Evolutionary conservation across 1,284 basidiomycete genomes (phyloP).

Genomic region (Termitomyces sp.): DNA sequence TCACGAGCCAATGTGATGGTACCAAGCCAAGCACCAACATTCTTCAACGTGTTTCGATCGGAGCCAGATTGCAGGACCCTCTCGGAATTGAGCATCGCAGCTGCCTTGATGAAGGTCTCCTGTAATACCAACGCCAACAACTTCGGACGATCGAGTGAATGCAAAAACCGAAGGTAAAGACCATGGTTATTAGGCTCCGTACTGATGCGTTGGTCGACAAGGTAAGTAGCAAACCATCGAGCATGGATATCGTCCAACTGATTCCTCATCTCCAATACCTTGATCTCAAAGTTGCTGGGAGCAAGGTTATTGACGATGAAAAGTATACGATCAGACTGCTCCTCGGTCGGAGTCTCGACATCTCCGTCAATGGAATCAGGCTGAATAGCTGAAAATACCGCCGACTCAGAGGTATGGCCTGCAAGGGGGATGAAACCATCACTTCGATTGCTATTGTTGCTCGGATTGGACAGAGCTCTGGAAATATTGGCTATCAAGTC

Average conservation of each 20-base stretch:
- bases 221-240: slow-evolving; percentile 96
- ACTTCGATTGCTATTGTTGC: slow-evolving; percentile 37
- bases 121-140: slow-evolving; percentile 81
- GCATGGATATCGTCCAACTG: slow-evolving; percentile 80
- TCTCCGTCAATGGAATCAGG: slow-evolving; percentile 60
- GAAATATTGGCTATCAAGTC: slow-evolving; percentile 78
- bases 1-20: slow-evolving; percentile 90
- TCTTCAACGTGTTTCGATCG: slow-evolving; percentile 89
- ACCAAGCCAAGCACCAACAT: slow-evolving; percentile 94
- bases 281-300: slow-evolving; percentile 87
- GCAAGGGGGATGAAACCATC: slow-evolving; percentile 27
- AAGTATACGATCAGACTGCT: slow-evolving; percentile 88
- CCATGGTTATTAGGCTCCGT: slow-evolving; percentile 97
- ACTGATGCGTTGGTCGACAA: slow-evolving; percentile 93
- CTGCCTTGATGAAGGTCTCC: slow-evolving; percentile 90
- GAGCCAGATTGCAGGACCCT: slow-evolving; percentile 81
- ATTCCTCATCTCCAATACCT: slow-evolving; percentile 79
- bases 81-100: slow-evolving; percentile 87
- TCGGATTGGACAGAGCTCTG: slow-evolving; percentile 57
- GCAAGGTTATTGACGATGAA: slow-evolving; percentile 99
- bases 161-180: slow-evolving; percentile 91
- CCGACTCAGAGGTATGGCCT: slow-evolving; percentile 35
- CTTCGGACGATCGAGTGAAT: slow-evolving; percentile 65
- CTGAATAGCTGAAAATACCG: slow-evolving; percentile 70
- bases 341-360: slow-evolving; percentile 75